Evolutionary conservation across 805 yeast genomes (phyloP).

Genomic region (Hanseniaspora clermontiae): DNA sequence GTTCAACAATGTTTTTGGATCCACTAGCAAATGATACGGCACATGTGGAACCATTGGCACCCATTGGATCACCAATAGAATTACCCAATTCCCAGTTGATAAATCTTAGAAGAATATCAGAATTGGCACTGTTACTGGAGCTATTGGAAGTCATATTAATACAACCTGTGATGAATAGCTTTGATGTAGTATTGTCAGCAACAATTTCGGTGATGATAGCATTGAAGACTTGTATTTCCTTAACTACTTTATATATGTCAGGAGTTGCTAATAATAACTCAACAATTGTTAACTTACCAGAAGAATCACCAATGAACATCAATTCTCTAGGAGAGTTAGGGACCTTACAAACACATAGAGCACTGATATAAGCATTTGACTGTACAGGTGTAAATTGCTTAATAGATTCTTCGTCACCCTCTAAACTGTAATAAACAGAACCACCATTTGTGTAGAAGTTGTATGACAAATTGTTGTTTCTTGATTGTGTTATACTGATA

Average conservation of each 20-base stretch:
- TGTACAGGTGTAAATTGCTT: constrained; percentile 1
- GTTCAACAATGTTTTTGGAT: not conserved
- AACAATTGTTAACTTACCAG: constrained; percentile 6
- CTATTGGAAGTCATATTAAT: constrained; percentile 1
- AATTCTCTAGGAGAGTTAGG: constrained; percentile 5
- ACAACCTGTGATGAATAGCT: constrained; percentile 2
- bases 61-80: constrained; percentile 64
- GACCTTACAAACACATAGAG: not conserved
- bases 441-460: constrained; percentile 9
- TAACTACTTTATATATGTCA: constrained; percentile 3
- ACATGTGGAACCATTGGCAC: constrained; percentile 5
- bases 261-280: constrained; percentile 1
- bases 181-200: constrained; percentile 9
- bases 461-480: constrained; percentile 3
- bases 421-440: not conserved
- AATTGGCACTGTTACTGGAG: not conserved
- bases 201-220: constrained; percentile 7
- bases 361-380: constrained; percentile 7
- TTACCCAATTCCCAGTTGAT: constrained; percentile 74
- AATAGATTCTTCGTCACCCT: not conserved
- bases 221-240: constrained; percentile 10
- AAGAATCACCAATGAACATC: constrained; percentile 7
- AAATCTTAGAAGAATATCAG: constrained; percentile 4
- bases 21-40: constrained; percentile 9
- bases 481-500: constrained; percentile 3